phyloP scores from a whole-genome alignment of 202 grass and related monocot genomes.

The Sporobolus alterniflorus region DNA sequence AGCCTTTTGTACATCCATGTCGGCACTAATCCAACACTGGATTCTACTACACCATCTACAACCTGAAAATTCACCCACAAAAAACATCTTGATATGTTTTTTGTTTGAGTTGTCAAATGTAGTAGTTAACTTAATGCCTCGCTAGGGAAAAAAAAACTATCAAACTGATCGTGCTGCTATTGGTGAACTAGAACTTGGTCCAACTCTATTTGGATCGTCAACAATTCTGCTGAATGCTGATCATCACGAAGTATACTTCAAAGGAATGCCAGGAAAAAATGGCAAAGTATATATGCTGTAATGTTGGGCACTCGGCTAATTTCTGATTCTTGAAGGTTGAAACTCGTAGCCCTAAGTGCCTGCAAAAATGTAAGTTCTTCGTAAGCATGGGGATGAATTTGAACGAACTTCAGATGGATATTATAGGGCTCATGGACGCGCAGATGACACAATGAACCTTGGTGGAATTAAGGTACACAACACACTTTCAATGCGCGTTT shows the following conservation, averaged over 20 bases:
- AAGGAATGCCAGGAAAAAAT: conserved; percentile 82
- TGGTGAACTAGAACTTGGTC: conserved; percentile 90
- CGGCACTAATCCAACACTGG: background rate
- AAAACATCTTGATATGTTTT: background rate
- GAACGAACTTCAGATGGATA: conserved; percentile 71
- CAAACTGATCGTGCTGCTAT: conserved; percentile 23
- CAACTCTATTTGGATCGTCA: conserved; percentile 88
- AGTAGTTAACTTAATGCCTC: background rate
- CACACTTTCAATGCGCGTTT: background rate
- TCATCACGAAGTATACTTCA: conserved; percentile 91
- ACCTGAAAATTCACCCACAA: conserved; percentile 5
- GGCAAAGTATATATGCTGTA: conserved; percentile 53
- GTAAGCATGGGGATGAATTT: conserved; percentile 98
- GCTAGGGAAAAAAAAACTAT: background rate
- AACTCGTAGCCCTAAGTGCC: conserved; percentile 14
- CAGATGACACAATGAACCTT: conserved; percentile 99
- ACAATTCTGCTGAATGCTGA: conserved; percentile 84
- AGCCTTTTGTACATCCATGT: conserved; percentile 3
- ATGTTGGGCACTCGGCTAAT: background rate
- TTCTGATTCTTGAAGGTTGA: conserved; percentile 13
- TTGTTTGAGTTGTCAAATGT: background rate
- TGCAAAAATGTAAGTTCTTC: conserved; percentile 58
- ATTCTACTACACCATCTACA: background rate
- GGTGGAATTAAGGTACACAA: conserved; percentile 89
- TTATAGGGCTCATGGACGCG: conserved; percentile 87